Evolutionary conservation across 116 monocot genomes (phyloP).

Genomic region (Trichopus zeylanicus): DNA sequence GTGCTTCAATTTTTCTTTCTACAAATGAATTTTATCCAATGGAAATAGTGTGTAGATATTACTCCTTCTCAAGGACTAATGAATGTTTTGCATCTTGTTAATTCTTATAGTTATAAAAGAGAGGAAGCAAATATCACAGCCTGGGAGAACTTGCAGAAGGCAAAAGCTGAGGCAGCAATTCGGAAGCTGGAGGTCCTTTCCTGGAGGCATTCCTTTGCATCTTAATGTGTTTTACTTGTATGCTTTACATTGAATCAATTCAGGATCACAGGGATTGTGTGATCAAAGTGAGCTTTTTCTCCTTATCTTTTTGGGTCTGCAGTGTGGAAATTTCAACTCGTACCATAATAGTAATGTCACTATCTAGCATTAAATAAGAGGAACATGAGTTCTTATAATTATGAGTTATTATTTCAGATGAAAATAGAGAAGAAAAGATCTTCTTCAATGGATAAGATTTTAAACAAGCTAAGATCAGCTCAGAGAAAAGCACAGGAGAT

Average conservation of each 20-base stretch:
- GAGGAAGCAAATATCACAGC: slow-evolving; percentile 86
- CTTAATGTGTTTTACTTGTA: no score
- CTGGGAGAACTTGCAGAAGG: slow-evolving; percentile 87
- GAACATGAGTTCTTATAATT: background rate
- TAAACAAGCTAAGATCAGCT: slow-evolving; percentile 51
- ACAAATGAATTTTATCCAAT: background rate
- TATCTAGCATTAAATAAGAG: background rate
- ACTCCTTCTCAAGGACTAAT: background rate
- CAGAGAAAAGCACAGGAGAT: slow-evolving; percentile 71
- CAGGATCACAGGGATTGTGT: no score
- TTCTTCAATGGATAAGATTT: slow-evolving; percentile 61
- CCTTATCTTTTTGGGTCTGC: no score
- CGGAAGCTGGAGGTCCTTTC: slow-evolving; percentile 62
- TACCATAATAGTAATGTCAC: background rate
- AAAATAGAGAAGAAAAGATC: slow-evolving; percentile 75
- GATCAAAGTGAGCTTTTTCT: background rate
- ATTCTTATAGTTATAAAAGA: slow-evolving; percentile 34
- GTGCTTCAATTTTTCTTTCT: background rate
- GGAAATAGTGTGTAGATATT: background rate
- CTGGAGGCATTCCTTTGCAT: background rate
- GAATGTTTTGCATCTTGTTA: background rate
- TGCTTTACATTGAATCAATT: no score
- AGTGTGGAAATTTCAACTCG: background rate
- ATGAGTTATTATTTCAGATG: slow-evolving; percentile 36
- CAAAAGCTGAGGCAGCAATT: slow-evolving; percentile 82